These are phyloP conservation scores for Amauroascus niger DNA, from an alignment of 2,329 filamentous ascomycete genomes.

Conservation along the genomic window DNA sequence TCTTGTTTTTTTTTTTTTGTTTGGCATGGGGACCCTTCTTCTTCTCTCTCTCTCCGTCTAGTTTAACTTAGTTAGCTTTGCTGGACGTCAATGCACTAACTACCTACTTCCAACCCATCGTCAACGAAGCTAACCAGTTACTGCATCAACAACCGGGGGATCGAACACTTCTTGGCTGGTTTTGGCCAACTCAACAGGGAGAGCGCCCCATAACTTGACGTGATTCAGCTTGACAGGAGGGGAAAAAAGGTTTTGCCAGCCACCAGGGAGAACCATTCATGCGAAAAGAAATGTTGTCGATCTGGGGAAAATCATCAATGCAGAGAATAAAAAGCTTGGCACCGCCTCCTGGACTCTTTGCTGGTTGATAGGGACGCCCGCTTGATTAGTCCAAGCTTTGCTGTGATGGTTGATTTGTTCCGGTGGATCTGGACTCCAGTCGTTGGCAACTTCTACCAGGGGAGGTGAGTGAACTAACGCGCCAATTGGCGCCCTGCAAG, in stretches of 20 bases:
- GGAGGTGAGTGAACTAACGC: too few relatives aligned
- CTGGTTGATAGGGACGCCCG: not conserved
- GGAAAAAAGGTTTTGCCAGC: not conserved
- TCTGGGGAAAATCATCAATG: constrained; percentile 1
- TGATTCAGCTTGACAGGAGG: too few relatives aligned
- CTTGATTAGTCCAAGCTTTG: not conserved
- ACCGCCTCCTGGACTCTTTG: not conserved
- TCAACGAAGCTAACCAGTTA: too few relatives aligned
- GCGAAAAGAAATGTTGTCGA: not conserved
- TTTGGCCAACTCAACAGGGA: too few relatives aligned
- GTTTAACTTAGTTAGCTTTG: not conserved
- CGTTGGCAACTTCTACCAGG: not conserved
- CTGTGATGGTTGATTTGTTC: not conserved
- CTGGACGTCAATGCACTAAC: not conserved
- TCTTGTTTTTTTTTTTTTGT: not conserved
- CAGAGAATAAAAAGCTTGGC: constrained; percentile 5
- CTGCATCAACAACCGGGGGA: not conserved
- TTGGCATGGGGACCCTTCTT: too few relatives aligned
- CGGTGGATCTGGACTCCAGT: not conserved
- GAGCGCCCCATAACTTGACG: too few relatives aligned
- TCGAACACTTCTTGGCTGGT: not conserved
- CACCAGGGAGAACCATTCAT: not conserved
- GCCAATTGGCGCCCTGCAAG: not conserved
- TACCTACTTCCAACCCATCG: not conserved
- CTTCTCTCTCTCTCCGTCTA: not conserved